Evolutionary conservation across 176 grass and related monocot genomes (phyloP).

Genomic region (Miscanthus lutarioriparius): DNA sequence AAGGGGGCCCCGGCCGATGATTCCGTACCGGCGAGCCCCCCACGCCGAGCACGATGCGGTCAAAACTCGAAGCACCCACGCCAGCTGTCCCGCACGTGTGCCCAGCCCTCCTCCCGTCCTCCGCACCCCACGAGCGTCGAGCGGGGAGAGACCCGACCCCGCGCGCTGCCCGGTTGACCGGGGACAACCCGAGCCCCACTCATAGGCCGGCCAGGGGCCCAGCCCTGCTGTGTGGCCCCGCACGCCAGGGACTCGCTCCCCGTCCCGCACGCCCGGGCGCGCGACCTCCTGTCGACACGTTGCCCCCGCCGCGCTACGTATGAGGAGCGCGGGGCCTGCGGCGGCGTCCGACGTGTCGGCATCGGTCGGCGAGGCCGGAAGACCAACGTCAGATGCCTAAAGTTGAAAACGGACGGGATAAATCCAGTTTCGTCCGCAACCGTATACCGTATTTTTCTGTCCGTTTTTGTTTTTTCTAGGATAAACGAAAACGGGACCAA

Average conservation of each 20-base stretch:
- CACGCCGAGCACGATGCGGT: no score
- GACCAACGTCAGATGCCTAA: neutral
- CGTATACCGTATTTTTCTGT: no score
- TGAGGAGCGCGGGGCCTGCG: neutral
- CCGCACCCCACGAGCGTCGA: neutral
- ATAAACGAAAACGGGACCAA: no score
- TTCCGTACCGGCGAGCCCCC: no score
- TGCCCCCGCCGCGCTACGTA: neutral
- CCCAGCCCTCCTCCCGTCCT: neutral
- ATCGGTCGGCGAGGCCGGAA: neutral
- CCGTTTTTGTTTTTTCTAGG: no score
- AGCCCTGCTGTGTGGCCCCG: neutral
- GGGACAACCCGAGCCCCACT: constrained; percentile 34
- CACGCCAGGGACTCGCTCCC: neutral
- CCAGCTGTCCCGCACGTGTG: constrained; percentile 51
- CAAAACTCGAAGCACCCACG: neutral
- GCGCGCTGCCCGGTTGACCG: constrained; percentile 51
- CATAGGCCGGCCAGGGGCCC: neutral
- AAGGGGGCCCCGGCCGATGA: no score
- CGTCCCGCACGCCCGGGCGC: neutral
- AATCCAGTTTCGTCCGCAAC: no score
- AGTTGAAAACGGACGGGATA: no score
- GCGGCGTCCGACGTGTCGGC: constrained; percentile 4
- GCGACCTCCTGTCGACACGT: neutral
- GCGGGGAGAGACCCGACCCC: neutral